These are phyloP conservation scores for Neltuma alba DNA, from an alignment of 306 rosid species.

Conservation along the genomic window DNA sequence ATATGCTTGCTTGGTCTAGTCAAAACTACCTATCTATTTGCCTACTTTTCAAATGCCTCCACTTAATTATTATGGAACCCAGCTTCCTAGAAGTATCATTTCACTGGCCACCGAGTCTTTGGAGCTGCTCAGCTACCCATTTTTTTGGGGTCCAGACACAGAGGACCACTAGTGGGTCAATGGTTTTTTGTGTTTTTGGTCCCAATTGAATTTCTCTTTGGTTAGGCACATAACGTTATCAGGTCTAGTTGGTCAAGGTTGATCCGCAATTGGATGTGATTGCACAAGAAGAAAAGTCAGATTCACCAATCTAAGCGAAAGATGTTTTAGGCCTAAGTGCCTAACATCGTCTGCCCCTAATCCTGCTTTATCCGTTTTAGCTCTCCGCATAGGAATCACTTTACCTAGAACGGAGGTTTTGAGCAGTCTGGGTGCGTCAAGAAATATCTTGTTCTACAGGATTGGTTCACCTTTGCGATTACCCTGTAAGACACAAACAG, in stretches of 20 bases:
- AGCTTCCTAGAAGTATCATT: background rate
- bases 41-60: background rate
- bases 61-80: background rate
- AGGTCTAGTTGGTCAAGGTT: conserved; percentile 12
- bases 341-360: too few species aligned
- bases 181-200: background rate
- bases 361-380: too few species aligned
- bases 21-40: background rate
- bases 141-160: background rate
- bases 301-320: background rate
- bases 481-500: too few species aligned
- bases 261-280: background rate
- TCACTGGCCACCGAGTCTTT: background rate
- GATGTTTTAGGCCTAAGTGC: background rate
- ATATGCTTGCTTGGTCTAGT: conserved; percentile 17
- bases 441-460: too few species aligned
- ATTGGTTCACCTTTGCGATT: too few species aligned
- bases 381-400: too few species aligned
- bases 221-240: background rate
- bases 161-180: conserved; percentile 23
- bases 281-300: background rate
- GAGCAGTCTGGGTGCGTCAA: too few species aligned
- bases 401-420: too few species aligned
- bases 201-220: background rate
- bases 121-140: background rate